Evolutionary conservation across 1,284 basidiomycete species (phyloP).

Genomic region (Ustanciosporium gigantosporum): DNA sequence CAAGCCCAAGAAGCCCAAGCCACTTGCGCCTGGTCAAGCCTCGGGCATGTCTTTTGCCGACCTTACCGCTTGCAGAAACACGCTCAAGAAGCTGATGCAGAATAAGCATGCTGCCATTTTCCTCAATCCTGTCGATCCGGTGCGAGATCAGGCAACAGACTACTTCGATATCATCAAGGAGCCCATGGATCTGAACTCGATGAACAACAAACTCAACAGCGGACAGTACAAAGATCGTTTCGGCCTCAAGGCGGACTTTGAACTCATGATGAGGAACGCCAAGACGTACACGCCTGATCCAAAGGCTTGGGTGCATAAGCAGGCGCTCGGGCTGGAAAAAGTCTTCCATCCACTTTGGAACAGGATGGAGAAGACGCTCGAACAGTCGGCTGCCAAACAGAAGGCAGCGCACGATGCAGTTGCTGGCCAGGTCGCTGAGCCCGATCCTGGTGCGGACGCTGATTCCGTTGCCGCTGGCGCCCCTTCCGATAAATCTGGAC

Average conservation of each 20-base stretch:
- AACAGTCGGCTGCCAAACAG: conserved; percentile 56
- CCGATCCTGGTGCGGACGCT: too few relatives aligned
- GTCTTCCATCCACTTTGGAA: conserved; percentile 82
- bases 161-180: conserved; percentile 88
- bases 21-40: conserved; percentile 66
- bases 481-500: too few relatives aligned
- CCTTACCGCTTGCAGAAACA: conserved; percentile 76
- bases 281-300: conserved; percentile 76
- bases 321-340: conserved; percentile 75
- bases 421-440: too few relatives aligned
- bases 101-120: conserved; percentile 74
- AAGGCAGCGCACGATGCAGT: conserved; percentile 35
- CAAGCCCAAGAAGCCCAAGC: conserved; percentile 58
- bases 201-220: conserved; percentile 81
- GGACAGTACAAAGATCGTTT: conserved; percentile 80
- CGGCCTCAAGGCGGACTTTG: conserved; percentile 83
- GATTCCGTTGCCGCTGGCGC: too few relatives aligned
- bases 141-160: conserved; percentile 58
- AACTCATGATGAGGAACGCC: conserved; percentile 84
- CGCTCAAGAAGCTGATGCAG: conserved; percentile 74
- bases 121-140: conserved; percentile 76
- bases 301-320: conserved; percentile 75
- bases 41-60: conserved; percentile 81
- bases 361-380: conserved; percentile 57
- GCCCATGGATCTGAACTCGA: conserved; percentile 93